Evolutionary conservation across 768 basidiomycete species (phyloP), one percentile per base, ranked within the genome.

Genomic region (Boletus huronensis): DNA sequence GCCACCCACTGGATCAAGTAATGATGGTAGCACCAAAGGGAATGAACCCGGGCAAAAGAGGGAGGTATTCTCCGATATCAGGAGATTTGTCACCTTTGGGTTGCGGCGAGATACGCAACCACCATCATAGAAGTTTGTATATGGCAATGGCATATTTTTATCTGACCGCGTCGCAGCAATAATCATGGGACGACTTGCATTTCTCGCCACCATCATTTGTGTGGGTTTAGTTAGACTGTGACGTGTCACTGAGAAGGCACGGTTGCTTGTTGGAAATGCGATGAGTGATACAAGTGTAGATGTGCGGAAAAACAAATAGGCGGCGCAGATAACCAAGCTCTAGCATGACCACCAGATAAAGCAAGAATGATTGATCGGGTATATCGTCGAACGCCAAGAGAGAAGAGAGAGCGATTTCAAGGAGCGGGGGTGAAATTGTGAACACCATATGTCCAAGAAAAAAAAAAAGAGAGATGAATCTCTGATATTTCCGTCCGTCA

Each of bases 31-130:
- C 57, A 66, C 71, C n/a, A 72, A 74, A 19, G 72, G 74, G 0
- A 76, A 75, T 45, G 79, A 81, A 52, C 35, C 66, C 2, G 68
- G 70, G 23, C 76, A 80, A 52, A 84, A 84, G 60, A 77, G 87
- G 21, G 87, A 93, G 63, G 89, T 93, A 0, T 93, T 97, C 68
- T 90, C 90, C 2, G 93, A 94, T 63, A 85, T 96, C 63, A 77
- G 87, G 61, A 78, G 93, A 17, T 87, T 97, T 66, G 91, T 97
- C 42, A 92, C 84, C 60, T 96, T 97, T 70, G 93, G 91, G 0
- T 73, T 93, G 57, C 76, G 93, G 65, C 81, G 90, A 59, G 92
- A 93, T 58, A 74, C 84, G 50, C 68, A 61, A 29, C 60, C 63
- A 39, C 63, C 66, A 54, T 57, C 64, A 55, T 67, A 65, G 46